Conservation (phyloP, 306 rosid species). For the Arachis hypogaea region DNA sequence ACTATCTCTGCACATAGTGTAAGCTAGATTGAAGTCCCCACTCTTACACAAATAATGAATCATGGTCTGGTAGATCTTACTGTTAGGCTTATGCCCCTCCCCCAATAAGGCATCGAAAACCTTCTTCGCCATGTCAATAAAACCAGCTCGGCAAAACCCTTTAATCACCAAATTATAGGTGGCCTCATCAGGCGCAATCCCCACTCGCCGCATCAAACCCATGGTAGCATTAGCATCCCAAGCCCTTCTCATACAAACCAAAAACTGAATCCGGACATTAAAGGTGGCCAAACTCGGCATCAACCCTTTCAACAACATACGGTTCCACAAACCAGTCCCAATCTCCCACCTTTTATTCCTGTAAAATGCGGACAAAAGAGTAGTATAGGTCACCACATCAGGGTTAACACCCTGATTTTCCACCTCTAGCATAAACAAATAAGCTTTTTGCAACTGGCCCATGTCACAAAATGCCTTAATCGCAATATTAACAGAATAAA, state of each 20-base stretch:
- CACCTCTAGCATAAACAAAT: constrained; percentile 55
- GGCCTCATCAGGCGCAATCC: constrained; percentile 64
- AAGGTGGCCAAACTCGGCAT: constrained; percentile 66
- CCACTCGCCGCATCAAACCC: constrained; percentile 55
- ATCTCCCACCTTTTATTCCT: constrained; percentile 47
- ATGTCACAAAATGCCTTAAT: constrained; percentile 63
- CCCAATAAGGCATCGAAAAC: constrained; percentile 54
- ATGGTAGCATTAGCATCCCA: constrained; percentile 74
- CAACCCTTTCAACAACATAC: constrained; percentile 70
- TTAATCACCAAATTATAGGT: constrained; percentile 74
- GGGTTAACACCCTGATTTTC: constrained; percentile 62
- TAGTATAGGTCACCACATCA: constrained; percentile 72
- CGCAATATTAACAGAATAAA: constrained; percentile 59
- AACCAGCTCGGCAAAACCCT: constrained; percentile 67
- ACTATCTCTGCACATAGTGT: constrained; percentile 59
- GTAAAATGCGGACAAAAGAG: constrained; percentile 71
- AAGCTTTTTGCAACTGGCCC: constrained; percentile 52
- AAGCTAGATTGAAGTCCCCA: constrained; percentile 58
- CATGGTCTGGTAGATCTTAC: constrained; percentile 80
- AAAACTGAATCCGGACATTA: constrained; percentile 72
- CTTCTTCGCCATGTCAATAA: constrained; percentile 72
- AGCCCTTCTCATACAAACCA: constrained; percentile 52
- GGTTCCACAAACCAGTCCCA: constrained; percentile 84
- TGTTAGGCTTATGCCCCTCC: constrained; percentile 57
- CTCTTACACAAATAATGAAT: constrained; percentile 77